Conservation (phyloP, 1,284 basidiomycete species). For the Fomitiporia mediterranea region DNA sequence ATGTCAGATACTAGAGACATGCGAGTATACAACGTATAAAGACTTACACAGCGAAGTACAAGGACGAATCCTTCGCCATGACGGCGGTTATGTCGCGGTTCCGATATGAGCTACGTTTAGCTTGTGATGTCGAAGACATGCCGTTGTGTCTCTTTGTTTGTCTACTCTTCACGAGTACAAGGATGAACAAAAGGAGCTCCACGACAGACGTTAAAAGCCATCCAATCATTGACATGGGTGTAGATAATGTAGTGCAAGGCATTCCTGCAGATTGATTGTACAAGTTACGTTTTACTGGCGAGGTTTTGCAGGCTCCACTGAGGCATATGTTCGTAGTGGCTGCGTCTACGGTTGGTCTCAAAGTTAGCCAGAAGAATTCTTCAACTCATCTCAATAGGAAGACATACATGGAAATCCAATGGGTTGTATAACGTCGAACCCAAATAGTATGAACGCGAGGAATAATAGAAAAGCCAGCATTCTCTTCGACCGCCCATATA, state of each 20-base stretch:
- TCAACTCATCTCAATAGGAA: too few species aligned
- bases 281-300: too few species aligned
- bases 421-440: too few species aligned
- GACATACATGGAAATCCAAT: too few species aligned
- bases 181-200: slow-evolving; percentile 1
- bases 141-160: neutral
- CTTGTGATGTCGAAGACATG: neutral
- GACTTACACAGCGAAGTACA: neutral
- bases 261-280: too few species aligned
- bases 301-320: too few species aligned
- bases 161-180: neutral
- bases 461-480: neutral
- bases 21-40: neutral
- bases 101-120: neutral
- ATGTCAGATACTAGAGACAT: neutral
- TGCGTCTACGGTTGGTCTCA: too few species aligned
- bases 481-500: neutral
- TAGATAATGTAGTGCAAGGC: neutral
- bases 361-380: too few species aligned
- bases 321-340: too few species aligned
- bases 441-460: neutral
- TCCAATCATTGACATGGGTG: neutral
- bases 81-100: neutral
- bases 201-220: neutral
- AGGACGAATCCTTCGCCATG: neutral